These are phyloP conservation scores for Alternaria sp. DNA, from an alignment of 2,329 filamentous ascomycete genomes.

Conservation along the genomic window DNA sequence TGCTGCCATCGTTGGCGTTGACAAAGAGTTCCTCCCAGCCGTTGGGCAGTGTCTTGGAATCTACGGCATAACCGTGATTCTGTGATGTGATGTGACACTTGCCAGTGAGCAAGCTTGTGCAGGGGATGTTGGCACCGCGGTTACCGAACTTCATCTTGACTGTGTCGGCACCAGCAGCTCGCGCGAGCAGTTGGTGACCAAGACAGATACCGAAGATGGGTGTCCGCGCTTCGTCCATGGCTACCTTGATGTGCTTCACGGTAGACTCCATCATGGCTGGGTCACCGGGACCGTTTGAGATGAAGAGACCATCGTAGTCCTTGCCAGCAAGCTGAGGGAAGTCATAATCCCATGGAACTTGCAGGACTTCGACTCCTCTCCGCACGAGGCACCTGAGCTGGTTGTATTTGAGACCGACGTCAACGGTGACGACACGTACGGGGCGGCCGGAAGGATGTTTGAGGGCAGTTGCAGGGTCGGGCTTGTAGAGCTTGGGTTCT, in stretches of 20 bases:
- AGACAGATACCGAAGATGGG: conserved; percentile 97
- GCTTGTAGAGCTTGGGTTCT: conserved; percentile 84
- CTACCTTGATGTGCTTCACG: conserved; percentile 78
- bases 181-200: conserved; percentile 90
- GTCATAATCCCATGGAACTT: conserved; percentile 96
- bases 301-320: conserved; percentile 94
- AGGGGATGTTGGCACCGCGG: conserved; percentile 97
- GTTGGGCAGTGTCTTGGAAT: conserved; percentile 74
- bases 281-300: conserved; percentile 97
- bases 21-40: conserved; percentile 96
- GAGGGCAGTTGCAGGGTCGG: conserved; percentile 73
- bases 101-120: conserved; percentile 92
- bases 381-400: conserved; percentile 92
- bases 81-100: conserved; percentile 99
- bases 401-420: conserved; percentile 98
- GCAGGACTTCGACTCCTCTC: conserved; percentile 90
- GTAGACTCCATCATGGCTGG: conserved; percentile 84
- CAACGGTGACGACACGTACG: conserved; percentile 88
- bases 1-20: conserved; percentile 97
- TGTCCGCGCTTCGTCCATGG: conserved; percentile 79
- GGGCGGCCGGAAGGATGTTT: conserved; percentile 88
- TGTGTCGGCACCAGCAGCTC: conserved; percentile 84
- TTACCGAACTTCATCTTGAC: conserved; percentile 99
- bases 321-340: conserved; percentile 78
- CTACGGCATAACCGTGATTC: conserved; percentile 96